Conservation (phyloP, 305 asterid species). For the Solanum chacoense region DNA sequence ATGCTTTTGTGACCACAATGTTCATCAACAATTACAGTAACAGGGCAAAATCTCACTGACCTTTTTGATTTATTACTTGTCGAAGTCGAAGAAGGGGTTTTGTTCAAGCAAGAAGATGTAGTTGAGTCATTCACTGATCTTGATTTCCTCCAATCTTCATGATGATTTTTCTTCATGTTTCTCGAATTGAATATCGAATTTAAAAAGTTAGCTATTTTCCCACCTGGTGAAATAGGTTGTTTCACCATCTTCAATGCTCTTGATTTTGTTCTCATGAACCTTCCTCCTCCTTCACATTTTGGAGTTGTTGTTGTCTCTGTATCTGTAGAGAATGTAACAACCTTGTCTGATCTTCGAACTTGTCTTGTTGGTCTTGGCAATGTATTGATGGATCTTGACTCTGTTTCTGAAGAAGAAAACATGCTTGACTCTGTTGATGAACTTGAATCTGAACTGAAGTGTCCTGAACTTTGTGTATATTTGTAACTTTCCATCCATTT, state of each 20-base stretch:
- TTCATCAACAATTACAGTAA: constrained; percentile 42
- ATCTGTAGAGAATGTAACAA: not conserved
- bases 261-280: constrained; percentile 44
- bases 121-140: constrained; percentile 51
- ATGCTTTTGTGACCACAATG: constrained; percentile 29
- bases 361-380: constrained; percentile 4
- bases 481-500: constrained; percentile 57
- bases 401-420: constrained; percentile 48
- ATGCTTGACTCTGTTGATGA: constrained; percentile 60
- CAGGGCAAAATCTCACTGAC: constrained; percentile 69
- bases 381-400: constrained; percentile 24
- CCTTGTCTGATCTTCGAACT: constrained; percentile 1
- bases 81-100: constrained; percentile 20
- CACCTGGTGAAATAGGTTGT: constrained; percentile 82
- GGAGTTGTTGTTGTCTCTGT: constrained; percentile 10
- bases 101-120: constrained; percentile 53
- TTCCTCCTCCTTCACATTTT: constrained; percentile 32
- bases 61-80: constrained; percentile 55
- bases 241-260: constrained; percentile 56
- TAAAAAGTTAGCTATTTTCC: constrained; percentile 52
- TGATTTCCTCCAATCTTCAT: constrained; percentile 52
- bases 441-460: constrained; percentile 33
- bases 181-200: constrained; percentile 75
- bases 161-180: constrained; percentile 35
- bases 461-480: constrained; percentile 14